Evolutionary conservation across 805 yeast genomes (phyloP).

Genomic region (Torulaspora microellipsoides): DNA sequence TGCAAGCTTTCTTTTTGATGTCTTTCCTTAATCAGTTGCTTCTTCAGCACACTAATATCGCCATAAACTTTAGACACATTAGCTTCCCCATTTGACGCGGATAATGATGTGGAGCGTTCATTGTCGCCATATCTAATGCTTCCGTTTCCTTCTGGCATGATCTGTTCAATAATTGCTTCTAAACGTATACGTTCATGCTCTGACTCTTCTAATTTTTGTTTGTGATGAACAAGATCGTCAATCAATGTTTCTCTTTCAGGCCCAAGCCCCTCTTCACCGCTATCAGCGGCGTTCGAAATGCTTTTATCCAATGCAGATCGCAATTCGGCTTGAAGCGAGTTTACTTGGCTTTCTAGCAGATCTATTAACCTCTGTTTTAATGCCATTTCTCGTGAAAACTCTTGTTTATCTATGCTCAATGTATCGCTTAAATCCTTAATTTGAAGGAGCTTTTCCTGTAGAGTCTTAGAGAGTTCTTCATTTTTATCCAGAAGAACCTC

Average conservation of each 20-base stretch:
- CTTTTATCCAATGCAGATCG: slow-evolving; percentile 49
- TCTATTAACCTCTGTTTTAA: slow-evolving; percentile 58
- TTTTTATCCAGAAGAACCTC: slow-evolving; percentile 36
- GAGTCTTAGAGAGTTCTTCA: slow-evolving; percentile 35
- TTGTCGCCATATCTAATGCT: background rate
- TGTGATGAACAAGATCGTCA: slow-evolving; percentile 27
- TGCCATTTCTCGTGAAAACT: slow-evolving; percentile 52
- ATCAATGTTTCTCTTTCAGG: slow-evolving; percentile 34
- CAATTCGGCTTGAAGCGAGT: slow-evolving; percentile 42
- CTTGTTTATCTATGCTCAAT: slow-evolving; percentile 41
- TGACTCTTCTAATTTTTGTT: slow-evolving; percentile 34
- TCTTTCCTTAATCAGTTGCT: slow-evolving; percentile 63
- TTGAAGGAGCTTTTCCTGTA: slow-evolving; percentile 43
- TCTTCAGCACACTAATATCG: slow-evolving; percentile 60
- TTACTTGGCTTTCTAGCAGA: slow-evolving; percentile 38
- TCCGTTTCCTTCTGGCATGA: slow-evolving; percentile 26
- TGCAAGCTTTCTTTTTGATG: slow-evolving; percentile 68
- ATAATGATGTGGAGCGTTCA: background rate
- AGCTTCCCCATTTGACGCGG: slow-evolving; percentile 10
- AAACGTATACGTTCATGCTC: slow-evolving; percentile 37
- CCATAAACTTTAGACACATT: slow-evolving; percentile 41
- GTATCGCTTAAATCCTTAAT: slow-evolving; percentile 46
- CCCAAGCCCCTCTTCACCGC: slow-evolving; percentile 21
- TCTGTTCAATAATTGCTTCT: slow-evolving; percentile 43
- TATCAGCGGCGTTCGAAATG: slow-evolving; percentile 37